phyloP scores from a whole-genome alignment of 2,329 filamentous ascomycete species.

The Zymoseptoria brevis region DNA sequence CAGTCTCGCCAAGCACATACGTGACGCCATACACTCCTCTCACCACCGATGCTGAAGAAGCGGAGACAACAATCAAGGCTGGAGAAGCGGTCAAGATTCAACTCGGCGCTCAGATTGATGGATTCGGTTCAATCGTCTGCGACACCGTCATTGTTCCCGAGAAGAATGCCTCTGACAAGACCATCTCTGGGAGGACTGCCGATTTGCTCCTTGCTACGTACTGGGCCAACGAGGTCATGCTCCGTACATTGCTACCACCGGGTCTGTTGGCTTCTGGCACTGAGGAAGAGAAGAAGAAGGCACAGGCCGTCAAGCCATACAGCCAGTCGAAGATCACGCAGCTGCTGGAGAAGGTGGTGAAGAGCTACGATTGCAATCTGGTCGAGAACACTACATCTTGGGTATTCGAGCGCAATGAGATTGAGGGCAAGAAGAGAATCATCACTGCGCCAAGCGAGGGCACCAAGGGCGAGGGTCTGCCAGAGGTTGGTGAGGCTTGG shows the following conservation, averaged over 20 bases:
- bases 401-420: constrained; percentile 94
- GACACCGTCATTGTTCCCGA: constrained; percentile 72
- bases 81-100: constrained; percentile 94
- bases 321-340: constrained; percentile 80
- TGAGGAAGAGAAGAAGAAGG: constrained; percentile 94
- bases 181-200: constrained; percentile 62
- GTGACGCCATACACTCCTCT: constrained; percentile 96
- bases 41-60: constrained; percentile 77
- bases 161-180: constrained; percentile 45
- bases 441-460: constrained; percentile 81
- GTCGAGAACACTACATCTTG: constrained; percentile 98
- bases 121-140: constrained; percentile 92
- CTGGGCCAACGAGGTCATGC: constrained; percentile 90
- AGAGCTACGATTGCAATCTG: constrained; percentile 82
- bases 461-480: constrained; percentile 79
- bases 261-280: constrained; percentile 73
- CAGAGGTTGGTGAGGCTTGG: constrained; percentile 91
- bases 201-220: constrained; percentile 85
- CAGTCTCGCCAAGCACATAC: constrained; percentile 86
- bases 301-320: constrained; percentile 66
- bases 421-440: constrained; percentile 97
- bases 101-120: constrained; percentile 97
- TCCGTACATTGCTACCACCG: constrained; percentile 86
- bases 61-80: constrained; percentile 67
- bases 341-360: constrained; percentile 83